phyloP scores from a whole-genome alignment of 306 rosid species.

The Vachellia pachyceras region DNA sequence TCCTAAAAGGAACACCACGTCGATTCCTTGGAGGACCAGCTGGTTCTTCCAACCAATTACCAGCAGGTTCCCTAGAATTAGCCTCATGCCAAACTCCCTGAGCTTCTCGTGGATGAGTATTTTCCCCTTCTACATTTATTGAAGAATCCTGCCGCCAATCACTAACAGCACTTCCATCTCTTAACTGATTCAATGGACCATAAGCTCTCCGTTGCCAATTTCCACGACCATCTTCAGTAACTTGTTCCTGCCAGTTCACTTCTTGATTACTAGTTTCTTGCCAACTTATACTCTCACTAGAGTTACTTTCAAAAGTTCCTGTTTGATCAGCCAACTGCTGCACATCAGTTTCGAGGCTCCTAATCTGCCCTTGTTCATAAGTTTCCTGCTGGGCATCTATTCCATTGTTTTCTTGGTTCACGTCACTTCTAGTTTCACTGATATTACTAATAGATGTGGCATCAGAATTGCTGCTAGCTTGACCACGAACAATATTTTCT shows the following conservation, averaged over 20 bases:
- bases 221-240: conserved; percentile 61
- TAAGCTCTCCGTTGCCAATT: conserved; percentile 73
- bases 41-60: conserved; percentile 86
- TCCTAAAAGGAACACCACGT: conserved; percentile 72
- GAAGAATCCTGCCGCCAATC: conserved; percentile 73
- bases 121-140: conserved; percentile 65
- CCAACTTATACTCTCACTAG: conserved; percentile 64
- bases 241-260: conserved; percentile 70
- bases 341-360: conserved; percentile 57
- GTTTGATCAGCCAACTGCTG: conserved; percentile 61
- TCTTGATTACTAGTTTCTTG: conserved; percentile 69
- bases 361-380: conserved; percentile 61
- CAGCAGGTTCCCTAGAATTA: conserved; percentile 70
- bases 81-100: conserved; percentile 73
- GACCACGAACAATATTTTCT: conserved; percentile 94
- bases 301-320: conserved; percentile 58
- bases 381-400: conserved; percentile 59
- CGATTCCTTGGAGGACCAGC: conserved; percentile 80
- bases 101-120: conserved; percentile 60
- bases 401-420: conserved; percentile 56
- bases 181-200: conserved; percentile 66
- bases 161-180: conserved; percentile 64
- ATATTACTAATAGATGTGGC: conserved; percentile 56
- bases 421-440: conserved; percentile 69
- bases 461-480: conserved; percentile 70